Conservation (phyloP, 2,329 filamentous ascomycete genomes). For the Incumbomyces lentus region DNA sequence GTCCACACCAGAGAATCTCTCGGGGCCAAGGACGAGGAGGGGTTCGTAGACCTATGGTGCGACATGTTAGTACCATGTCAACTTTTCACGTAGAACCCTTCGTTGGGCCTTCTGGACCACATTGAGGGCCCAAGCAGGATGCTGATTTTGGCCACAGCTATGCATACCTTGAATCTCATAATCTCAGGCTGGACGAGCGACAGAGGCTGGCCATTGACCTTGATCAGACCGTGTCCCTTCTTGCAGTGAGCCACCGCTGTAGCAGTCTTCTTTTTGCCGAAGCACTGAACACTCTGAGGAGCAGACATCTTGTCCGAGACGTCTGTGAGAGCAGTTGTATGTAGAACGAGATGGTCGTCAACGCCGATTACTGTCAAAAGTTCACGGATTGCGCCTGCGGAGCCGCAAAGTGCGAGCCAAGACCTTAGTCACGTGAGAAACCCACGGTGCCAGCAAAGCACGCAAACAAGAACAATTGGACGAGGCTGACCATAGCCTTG, state of each 20-base stretch:
- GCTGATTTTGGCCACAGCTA: not conserved
- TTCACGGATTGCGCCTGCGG: not conserved
- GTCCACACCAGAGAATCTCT: slow-evolving; percentile 95
- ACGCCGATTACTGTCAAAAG: not conserved
- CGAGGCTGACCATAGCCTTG: too few species aligned
- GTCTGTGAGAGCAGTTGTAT: not conserved
- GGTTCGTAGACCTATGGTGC: slow-evolving; percentile 80
- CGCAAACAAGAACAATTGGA: too few species aligned
- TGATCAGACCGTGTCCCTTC: slow-evolving; percentile 82
- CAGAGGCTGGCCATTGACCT: slow-evolving; percentile 97
- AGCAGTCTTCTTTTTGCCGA: slow-evolving; percentile 95
- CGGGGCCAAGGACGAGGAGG: slow-evolving; percentile 87
- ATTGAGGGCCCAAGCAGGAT: not conserved
- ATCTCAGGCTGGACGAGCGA: slow-evolving; percentile 90
- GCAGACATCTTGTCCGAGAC: slow-evolving; percentile 55
- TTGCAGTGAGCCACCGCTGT: slow-evolving; percentile 88
- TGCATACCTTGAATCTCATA: slow-evolving; percentile 83
- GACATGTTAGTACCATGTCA: too few species aligned
- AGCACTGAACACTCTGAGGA: slow-evolving; percentile 84
- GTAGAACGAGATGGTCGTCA: slow-evolving; percentile 2
- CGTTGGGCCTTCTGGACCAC: too few species aligned
- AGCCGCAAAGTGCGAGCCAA: not conserved
- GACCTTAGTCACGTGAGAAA: too few species aligned
- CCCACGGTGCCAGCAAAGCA: too few species aligned
- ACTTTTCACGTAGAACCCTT: too few species aligned